phyloP scores from a whole-genome alignment of 1,284 basidiomycete genomes.

The Leccinum griseonigrum region DNA sequence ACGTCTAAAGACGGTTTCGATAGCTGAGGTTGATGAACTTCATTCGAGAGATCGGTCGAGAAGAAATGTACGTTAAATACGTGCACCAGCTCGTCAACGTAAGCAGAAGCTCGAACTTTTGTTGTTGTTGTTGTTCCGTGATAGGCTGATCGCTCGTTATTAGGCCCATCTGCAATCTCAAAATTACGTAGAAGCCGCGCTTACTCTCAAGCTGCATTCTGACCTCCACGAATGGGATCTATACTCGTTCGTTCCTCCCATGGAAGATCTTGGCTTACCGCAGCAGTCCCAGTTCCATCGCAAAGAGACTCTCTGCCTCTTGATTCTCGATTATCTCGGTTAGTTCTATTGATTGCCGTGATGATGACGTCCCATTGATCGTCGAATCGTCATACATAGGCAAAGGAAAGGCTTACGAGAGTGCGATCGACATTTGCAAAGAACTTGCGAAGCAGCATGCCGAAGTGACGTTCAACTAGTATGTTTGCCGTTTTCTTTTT shows the following conservation, averaged over 20 bases:
- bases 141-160: slow-evolving; percentile 1
- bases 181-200: slow-evolving; percentile 89
- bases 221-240: slow-evolving; percentile 91
- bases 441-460: slow-evolving; percentile 85
- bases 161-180: slow-evolving; percentile 84
- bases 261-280: slow-evolving; percentile 85
- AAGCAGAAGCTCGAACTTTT: slow-evolving; percentile 25
- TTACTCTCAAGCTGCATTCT: slow-evolving; percentile 91
- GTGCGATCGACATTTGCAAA: slow-evolving; percentile 89
- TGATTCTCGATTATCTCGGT: slow-evolving; percentile 89
- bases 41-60: slow-evolving; percentile 80
- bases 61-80: slow-evolving; percentile 92
- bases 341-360: slow-evolving; percentile 22
- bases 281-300: slow-evolving; percentile 93
- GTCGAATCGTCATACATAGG: slow-evolving; percentile 43
- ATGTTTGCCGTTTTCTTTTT: slow-evolving; percentile 30
- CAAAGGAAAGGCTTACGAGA: slow-evolving; percentile 96
- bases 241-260: slow-evolving; percentile 75
- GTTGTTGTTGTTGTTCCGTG: slow-evolving; percentile 9
- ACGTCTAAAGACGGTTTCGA: slow-evolving; percentile 1
- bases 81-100: slow-evolving; percentile 92
- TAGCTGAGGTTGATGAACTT: slow-evolving; percentile 91
- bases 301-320: slow-evolving; percentile 86
- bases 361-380: background rate
- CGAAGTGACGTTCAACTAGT: slow-evolving; percentile 89